Base-by-base conservation (phyloP, 192 early-diverging fungal genomes). In the Backusella morwellensis region DNA sequence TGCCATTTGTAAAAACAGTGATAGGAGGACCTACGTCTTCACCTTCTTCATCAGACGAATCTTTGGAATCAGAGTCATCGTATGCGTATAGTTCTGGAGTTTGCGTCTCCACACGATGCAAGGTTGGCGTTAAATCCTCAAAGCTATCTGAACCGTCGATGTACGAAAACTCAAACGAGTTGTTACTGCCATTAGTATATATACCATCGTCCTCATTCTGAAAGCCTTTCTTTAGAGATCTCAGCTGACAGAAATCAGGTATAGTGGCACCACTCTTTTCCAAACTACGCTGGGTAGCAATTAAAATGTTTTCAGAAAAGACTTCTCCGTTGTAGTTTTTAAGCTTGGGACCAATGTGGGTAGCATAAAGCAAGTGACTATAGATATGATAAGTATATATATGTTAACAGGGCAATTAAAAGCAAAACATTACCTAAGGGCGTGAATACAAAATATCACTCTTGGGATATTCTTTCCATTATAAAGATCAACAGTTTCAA, bases 401-500 rank as follows among this genome's bases (percentile, higher is more conserved):
- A 44, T 44, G 14, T 23, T 67, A 14, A 32, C 3, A 3, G 2
- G 59, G 34, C 17, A 21, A 21, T 5, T 11, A 9, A 52, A 29
- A 35, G 82, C 12, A 1, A 26, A 40, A 77, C 7, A 34, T 80
- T 32, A 93, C 92, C 92, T 96, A 44, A 98, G 86, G 12, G 97
- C 97, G 76, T 98, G 97, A 81, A 99, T 93, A 84, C 97, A 98
- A 81, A 98, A 97, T 77, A 99, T 96, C 26, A 99, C 98, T 79
- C 96, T 96, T 11, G 98, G 98, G 78, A 99, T 95, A 80, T 99
- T 99, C 77, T 99, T 99, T 84, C 95, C 95, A 78, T 99, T 97
- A 85, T 98, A 99, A 59, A 99, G 81, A 82, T 99, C 98, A 0
- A 96, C 97, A 78, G 97, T 85, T 84, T 99, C 97, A 85, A 99